Evolutionary conservation across 768 basidiomycete species (phyloP), one percentile per base, ranked within the genome.

Genomic region (Amanita subjunquillea): DNA sequence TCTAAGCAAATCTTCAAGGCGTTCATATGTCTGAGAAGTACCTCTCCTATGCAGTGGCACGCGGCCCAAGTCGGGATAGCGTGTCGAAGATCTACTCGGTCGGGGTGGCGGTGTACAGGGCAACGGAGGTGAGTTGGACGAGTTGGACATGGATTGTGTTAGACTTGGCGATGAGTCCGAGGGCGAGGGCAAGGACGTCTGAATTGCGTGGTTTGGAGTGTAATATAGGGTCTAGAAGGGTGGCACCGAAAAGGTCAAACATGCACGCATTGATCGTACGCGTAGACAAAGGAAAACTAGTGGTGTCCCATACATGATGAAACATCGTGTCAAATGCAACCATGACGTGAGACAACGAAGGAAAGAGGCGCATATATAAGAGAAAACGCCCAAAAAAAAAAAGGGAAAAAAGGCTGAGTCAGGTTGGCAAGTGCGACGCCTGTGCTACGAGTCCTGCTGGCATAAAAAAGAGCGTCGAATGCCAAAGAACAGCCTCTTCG

Each of bases 1-100:
- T 47, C 80, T 74, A 25, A 96, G 74, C 15, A 96, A 72, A 67
- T 93, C 89, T 57, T 92, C 92, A 17, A 95, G 75, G 4, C 80
- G 75, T 58, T 93, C 91, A 57, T 91, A 92, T 3, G 80, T 87
- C 56, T 78, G 79, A 2, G 88, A 89, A 17, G 79, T 90, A 1
- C 89, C 89, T 51, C 88, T 72, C 22, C 85, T 76, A 62, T 90
- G 87, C 12, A 90, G 69, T 0, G 86, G 88, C 5, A 87, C 83
- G 27, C 83, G 79, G 3, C 79, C 76, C 23, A 53, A 23, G 27
- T 77, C 74, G 2, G 80, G 80, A 60, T 87, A 87, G 15, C 76
- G 77, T 25, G 68, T 59, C 32, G 68, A 63, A 0, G 65, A 57
- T 40, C 78, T 72, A 40, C 68, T 69, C 39, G 67, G 60, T 3